Percentiles rank a stretch among this genome's conserved stretches.
Conservation (phyloP, 2,329 filamentous ascomycete species). For the Chalara sp. region DNA sequence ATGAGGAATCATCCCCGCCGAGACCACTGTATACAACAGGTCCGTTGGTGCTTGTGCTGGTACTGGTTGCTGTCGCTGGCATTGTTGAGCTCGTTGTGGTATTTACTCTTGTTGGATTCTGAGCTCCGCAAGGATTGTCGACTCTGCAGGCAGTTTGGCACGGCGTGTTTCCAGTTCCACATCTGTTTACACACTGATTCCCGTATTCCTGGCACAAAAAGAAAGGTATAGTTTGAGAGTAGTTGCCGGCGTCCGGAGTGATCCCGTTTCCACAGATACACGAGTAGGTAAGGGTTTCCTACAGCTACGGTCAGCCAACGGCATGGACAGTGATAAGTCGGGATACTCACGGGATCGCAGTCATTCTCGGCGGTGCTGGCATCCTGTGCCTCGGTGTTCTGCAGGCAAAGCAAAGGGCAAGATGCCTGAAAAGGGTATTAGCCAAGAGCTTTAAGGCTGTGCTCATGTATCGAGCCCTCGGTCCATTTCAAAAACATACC, state of each 20-base stretch:
- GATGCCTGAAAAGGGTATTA: slow-evolving; percentile 29
- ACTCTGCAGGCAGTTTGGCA: slow-evolving; percentile 56
- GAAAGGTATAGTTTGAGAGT: slow-evolving; percentile 72
- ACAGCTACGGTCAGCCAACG: background rate
- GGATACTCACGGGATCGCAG: slow-evolving; percentile 55
- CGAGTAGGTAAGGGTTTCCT: slow-evolving; percentile 57
- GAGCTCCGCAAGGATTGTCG: slow-evolving; percentile 68
- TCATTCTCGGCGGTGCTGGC: slow-evolving; percentile 49
- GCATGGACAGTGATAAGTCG: background rate
- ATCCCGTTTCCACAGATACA: slow-evolving; percentile 65
- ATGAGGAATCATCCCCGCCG: slow-evolving; percentile 1
- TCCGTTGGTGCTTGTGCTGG: too few species aligned
- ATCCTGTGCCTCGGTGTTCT: slow-evolving; percentile 37
- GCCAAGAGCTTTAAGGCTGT: too few species aligned
- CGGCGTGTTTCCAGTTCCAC: slow-evolving; percentile 42
- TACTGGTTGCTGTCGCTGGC: slow-evolving; percentile 26
- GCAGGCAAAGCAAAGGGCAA: slow-evolving; percentile 68
- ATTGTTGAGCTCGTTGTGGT: slow-evolving; percentile 37
- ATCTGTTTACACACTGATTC: slow-evolving; percentile 57
- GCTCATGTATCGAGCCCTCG: too few species aligned
- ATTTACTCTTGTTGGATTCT: slow-evolving; percentile 55
- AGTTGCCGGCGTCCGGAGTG: slow-evolving; percentile 68
- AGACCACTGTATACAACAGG: too few species aligned
- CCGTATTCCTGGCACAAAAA: slow-evolving; percentile 68
- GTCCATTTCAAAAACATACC: background rate